These are phyloP conservation scores for Cryptosporidium ubiquitum DNA, from an alignment of 169 alveolate species.

Conservation along the genomic window DNA sequence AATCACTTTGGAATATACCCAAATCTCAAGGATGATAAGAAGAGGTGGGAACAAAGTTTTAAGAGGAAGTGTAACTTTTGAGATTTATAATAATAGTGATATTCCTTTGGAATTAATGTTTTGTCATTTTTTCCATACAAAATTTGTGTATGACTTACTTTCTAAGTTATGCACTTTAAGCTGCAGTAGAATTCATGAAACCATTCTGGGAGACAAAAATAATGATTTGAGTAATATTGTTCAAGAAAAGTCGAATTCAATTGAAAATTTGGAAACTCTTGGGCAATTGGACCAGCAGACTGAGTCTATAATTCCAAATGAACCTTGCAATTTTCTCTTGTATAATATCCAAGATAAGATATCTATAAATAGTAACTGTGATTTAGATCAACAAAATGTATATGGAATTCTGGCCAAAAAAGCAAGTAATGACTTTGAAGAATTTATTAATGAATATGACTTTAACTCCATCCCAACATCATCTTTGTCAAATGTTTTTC, in stretches of 20 bases:
- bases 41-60: constrained; percentile 71
- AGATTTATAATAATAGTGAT: neutral
- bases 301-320: constrained; percentile 31
- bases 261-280: neutral
- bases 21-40: constrained; percentile 57
- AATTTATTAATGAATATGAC: constrained; percentile 38
- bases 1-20: constrained; percentile 49
- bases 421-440: constrained; percentile 44
- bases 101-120: constrained; percentile 47
- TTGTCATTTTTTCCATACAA: constrained; percentile 66
- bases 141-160: constrained; percentile 48
- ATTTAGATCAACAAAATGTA: constrained; percentile 8
- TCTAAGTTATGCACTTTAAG: constrained; percentile 49
- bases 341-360: constrained; percentile 26
- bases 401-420: constrained; percentile 15
- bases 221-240: neutral
- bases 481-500: constrained; percentile 39
- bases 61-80: constrained; percentile 71
- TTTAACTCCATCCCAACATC: constrained; percentile 53
- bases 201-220: neutral
- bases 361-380: neutral
- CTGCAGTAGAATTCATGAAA: constrained; percentile 38
- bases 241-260: constrained; percentile 3
- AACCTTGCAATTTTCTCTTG: constrained; percentile 15
- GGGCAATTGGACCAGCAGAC: neutral